Base-by-base conservation (phyloP, 2,329 filamentous ascomycete genomes). In the Neonectria faginata region DNA sequence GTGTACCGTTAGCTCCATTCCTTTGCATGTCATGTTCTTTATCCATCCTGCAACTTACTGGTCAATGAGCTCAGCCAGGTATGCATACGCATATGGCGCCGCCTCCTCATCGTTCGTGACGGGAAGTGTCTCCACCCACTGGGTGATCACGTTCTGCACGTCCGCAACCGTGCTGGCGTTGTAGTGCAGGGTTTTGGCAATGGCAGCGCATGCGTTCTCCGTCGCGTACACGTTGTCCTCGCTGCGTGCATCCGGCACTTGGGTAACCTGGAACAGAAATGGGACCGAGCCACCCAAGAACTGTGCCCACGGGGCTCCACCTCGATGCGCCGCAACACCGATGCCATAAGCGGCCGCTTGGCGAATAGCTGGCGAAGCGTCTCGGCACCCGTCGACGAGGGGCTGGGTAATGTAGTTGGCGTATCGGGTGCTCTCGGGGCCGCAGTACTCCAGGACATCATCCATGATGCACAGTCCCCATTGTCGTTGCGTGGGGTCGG, bases 401-500 rank as follows among this genome's bases (percentile, higher is more conserved):
- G 96, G 94, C 73, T 94, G 89, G 62, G 94, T 89, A 73, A 99
- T 97, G 75, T 94, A 90, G 71, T 90, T 88, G 75, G 91, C 90
- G 78, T 97, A 99, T 70, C 91, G 89, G 84, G 91, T 95, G 73
- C 93, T 97, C 72, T 97, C 90, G 0, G 91, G 87, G 1, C 95
- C 94, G 77, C 94, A 98, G 83, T 98, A 99, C 79, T 99, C 96
- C 39, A 99, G 87, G 39, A 99, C 95, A 78, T 99, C 96, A 75
- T 99, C 96, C 85, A 97, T 93, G 72, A 99, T 97, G 83, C 96
- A 99, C 58, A 99, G 87, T n/a, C 94, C 95, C 96, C 96, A 99
- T 78, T 99, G 96, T 60, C 96, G 89, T 79, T 98, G 95, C 18
- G 94, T 98, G 0, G 94, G 87, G 77, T 99, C 96, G 3, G 81